Evolutionary conservation across 192 early-diverging fungal genomes (phyloP).

Genomic region (Entophlyctis luteolus): DNA sequence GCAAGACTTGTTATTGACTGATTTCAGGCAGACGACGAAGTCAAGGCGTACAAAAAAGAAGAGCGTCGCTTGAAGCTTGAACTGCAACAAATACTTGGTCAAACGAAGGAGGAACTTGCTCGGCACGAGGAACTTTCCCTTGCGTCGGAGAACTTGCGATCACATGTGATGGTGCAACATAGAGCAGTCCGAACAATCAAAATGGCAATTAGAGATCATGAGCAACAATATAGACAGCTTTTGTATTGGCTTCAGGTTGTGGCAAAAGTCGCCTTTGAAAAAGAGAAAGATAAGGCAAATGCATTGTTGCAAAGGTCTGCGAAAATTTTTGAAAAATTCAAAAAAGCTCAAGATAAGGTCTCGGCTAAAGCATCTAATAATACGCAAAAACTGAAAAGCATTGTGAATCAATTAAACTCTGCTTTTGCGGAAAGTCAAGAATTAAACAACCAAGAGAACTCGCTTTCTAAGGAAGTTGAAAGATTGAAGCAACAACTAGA

Average conservation of each 20-base stretch:
- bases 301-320: conserved; percentile 12
- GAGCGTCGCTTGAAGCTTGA: conserved; percentile 24
- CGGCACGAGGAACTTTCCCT: conserved; percentile 10
- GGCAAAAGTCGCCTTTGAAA: conserved; percentile 27
- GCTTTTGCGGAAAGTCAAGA: not conserved
- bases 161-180: not conserved
- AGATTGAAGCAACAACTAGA: not conserved
- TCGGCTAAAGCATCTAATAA: not conserved
- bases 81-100: not conserved
- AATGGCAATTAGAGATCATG: conserved; percentile 27
- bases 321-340: conserved; percentile 21
- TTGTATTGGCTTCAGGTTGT: conserved; percentile 30
- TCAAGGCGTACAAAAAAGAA: not conserved
- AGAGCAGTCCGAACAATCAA: conserved; percentile 19
- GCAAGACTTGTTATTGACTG: too few species aligned
- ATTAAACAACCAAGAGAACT: not conserved
- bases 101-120: conserved; percentile 10
- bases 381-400: not conserved
- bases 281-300: conserved; percentile 25
- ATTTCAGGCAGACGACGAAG: conserved; percentile 7
- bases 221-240: conserved; percentile 18
- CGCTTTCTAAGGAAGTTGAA: not conserved
- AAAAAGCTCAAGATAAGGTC: conserved; percentile 6
- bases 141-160: conserved; percentile 10
- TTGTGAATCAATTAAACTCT: not conserved